Evolutionary conservation across 169 alveolate species (phyloP).

Genomic region (Amoebophrya sp.): DNA sequence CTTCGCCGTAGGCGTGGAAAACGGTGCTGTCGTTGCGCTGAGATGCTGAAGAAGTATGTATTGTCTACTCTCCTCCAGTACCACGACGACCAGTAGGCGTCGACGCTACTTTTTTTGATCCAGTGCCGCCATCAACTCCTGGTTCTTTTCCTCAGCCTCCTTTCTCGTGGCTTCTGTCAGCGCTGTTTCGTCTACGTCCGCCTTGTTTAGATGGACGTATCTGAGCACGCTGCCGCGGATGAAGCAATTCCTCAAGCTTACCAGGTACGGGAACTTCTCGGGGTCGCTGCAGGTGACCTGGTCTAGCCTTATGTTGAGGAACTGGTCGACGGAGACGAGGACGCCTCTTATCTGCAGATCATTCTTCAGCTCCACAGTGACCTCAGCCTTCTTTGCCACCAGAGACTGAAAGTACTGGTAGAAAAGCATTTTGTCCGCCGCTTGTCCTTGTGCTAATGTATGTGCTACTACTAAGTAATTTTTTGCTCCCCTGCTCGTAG

Average conservation of each 20-base stretch:
- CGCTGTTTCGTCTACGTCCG: constrained; percentile 47
- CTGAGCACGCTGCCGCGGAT: constrained; percentile 83
- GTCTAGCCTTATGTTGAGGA: constrained; percentile 66
- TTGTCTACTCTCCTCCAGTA: too few species aligned
- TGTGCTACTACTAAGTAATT: too few species aligned
- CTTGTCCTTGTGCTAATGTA: too few species aligned
- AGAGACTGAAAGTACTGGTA: constrained; percentile 73
- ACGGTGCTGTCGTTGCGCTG: too few species aligned
- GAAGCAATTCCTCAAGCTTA: constrained; percentile 64
- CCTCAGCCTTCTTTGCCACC: constrained; percentile 66
- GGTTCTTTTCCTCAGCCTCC: not conserved
- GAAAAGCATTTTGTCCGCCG: constrained; percentile 46
- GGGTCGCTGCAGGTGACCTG: constrained; percentile 67
- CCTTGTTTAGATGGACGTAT: constrained; percentile 61
- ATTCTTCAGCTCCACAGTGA: constrained; percentile 76
- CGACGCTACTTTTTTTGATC: too few species aligned
- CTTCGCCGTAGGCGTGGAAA: too few species aligned
- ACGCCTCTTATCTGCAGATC: constrained; percentile 74
- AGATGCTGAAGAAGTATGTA: too few species aligned
- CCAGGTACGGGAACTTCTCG: constrained; percentile 67
- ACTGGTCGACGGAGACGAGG: constrained; percentile 69
- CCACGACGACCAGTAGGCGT: too few species aligned
- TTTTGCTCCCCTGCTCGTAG: too few species aligned
- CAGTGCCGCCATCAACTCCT: not conserved
- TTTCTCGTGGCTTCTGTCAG: not conserved